Evolutionary conservation across 495 filamentous ascomycete genomes (phyloP).

Genomic region (Tuber microsphaerosporum): DNA sequence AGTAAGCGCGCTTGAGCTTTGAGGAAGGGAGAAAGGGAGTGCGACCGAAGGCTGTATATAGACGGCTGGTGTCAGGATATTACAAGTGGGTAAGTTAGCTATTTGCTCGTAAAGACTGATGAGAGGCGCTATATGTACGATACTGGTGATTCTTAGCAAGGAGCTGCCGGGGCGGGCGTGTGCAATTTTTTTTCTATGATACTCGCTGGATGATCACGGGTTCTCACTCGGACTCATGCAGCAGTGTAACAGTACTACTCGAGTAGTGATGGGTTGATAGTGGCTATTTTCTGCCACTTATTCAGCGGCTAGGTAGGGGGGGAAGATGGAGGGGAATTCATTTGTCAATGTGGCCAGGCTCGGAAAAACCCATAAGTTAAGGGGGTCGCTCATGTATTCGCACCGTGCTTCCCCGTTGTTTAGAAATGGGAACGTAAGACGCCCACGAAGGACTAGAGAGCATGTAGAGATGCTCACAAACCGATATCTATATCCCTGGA

Average conservation of each 20-base stretch:
- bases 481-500: background rate
- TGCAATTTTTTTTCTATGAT: background rate
- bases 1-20: too few species aligned
- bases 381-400: background rate
- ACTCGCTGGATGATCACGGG: background rate
- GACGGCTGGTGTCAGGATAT: too few species aligned
- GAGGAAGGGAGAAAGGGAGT: too few species aligned
- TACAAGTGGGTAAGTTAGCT: too few species aligned
- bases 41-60: too few species aligned
- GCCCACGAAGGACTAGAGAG: background rate
- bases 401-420: background rate
- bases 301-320: background rate
- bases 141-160: too few species aligned
- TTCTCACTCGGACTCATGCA: background rate
- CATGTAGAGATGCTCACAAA: background rate
- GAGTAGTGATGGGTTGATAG: background rate
- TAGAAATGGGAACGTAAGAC: background rate
- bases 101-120: too few species aligned
- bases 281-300: background rate
- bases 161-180: too few species aligned
- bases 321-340: background rate
- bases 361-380: background rate
- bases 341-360: background rate
- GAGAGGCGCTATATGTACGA: too few species aligned
- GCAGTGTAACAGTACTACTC: background rate